These are phyloP conservation scores for Colletotrichum falcatum DNA, from an alignment of 2,329 filamentous ascomycete species.

Conservation along the genomic window DNA sequence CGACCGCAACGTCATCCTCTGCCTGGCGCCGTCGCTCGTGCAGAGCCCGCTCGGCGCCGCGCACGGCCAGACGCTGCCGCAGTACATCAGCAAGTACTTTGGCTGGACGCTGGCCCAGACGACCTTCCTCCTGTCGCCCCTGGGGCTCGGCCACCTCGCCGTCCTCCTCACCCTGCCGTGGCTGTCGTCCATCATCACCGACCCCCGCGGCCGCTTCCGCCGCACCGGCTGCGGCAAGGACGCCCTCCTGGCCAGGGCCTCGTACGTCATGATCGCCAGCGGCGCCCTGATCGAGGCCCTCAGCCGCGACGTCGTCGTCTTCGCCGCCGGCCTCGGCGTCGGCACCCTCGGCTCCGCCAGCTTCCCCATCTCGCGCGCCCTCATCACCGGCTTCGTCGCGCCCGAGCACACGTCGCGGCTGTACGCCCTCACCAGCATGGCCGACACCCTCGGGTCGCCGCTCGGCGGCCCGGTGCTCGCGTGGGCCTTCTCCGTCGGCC, in stretches of 20 bases:
- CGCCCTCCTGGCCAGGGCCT: slow-evolving; percentile 50
- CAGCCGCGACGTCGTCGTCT: slow-evolving; percentile 49
- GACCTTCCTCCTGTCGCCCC: slow-evolving; percentile 55
- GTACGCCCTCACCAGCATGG: slow-evolving; percentile 56
- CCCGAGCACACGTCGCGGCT: slow-evolving; percentile 54
- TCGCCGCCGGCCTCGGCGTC: slow-evolving; percentile 54
- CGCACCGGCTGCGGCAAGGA: slow-evolving; percentile 54
- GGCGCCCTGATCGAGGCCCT: slow-evolving; percentile 51
- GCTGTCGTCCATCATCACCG: slow-evolving; percentile 48
- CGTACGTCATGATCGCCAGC: slow-evolving; percentile 49
- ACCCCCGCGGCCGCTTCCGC: slow-evolving; percentile 46
- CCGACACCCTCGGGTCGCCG: slow-evolving; percentile 54
- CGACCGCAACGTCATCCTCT: slow-evolving; percentile 52
- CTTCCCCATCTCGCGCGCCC: slow-evolving; percentile 54
- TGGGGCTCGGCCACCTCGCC: slow-evolving; percentile 54
- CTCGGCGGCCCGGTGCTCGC: slow-evolving; percentile 56
- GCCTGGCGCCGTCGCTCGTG: slow-evolving; percentile 55
- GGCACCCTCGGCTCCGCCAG: slow-evolving; percentile 54
- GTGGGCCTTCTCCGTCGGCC: slow-evolving; percentile 52
- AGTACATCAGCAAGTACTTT: slow-evolving; percentile 59
- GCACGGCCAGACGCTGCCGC: slow-evolving; percentile 52
- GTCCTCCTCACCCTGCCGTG: slow-evolving; percentile 53
- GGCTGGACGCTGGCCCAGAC: slow-evolving; percentile 57
- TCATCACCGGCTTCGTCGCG: slow-evolving; percentile 54
- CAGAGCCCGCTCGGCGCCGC: slow-evolving; percentile 52